Evolutionary conservation across 331 rosid genomes (phyloP), one percentile per base, ranked within the genome.

Genomic region (Saraca asoca): DNA sequence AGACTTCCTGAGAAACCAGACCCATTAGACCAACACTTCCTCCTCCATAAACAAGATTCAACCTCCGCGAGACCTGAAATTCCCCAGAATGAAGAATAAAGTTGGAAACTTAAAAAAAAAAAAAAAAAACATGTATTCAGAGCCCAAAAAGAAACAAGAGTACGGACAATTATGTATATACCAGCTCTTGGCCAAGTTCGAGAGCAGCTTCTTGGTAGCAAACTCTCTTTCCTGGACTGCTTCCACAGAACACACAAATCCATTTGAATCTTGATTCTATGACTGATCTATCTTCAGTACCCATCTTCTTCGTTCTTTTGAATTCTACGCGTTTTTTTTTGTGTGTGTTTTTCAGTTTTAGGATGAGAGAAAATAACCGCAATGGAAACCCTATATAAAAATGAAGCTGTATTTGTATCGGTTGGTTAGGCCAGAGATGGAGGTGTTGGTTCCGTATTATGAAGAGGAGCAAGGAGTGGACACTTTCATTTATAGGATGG

Each of bases 1-100:
- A 79, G 58, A 83, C 88, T 62, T 78, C 81, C 52, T 80, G 83
- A 8, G 88, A 74, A 64, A 83, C 79, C 71, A 74, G 68, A 71
- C 88, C 88, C 88, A 83, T 83, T 39, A 83, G 69, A 48, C 88
- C 88, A 35, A 80, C 71, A 64, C 85, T 77, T 20, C 88, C 88
- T 15, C 88, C 88, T 55, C 85, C 88, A 66, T 83, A 83, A 17
- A 83, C 88, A 57, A 83, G 88, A 65, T 68, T 78, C 61, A 84
- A 46, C 71, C 76, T 78, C 59, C 80, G 78, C 19, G 82, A 68
- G 34, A 84, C 86, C 89, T 84, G 58, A 44, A 6, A 55, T 14
- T 19, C 3, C 10, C 3, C 18, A 51, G 15, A 54, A 43, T 43
- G n/a, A 43, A 43, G 15, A 43, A 43, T 4, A 12, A 11, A 12